phyloP scores from a whole-genome alignment of 345 rosid genomes.

The Eucalyptus rudis region DNA sequence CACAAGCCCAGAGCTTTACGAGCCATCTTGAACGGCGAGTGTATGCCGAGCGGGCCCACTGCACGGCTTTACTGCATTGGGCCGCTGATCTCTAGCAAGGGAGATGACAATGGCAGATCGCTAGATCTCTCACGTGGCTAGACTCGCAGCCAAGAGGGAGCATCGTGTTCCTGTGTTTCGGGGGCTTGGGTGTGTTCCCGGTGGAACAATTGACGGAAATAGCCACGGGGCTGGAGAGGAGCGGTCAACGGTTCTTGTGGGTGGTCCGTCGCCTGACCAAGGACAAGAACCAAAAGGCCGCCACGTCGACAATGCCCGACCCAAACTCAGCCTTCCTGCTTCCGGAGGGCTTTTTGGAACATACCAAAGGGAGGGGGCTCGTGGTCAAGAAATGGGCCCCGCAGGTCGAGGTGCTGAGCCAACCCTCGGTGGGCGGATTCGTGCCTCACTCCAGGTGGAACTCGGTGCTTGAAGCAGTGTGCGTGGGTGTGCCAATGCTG shows the following conservation, averaged over 20 bases:
- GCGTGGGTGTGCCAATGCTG: accelerated
- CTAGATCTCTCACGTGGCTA: not conserved
- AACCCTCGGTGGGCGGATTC: too few relatives aligned
- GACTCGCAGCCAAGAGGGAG: not conserved
- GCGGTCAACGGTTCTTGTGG: conserved; percentile 43
- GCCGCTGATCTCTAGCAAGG: conserved; percentile 10
- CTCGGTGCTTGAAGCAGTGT: too few relatives aligned
- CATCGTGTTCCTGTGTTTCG: conserved; percentile 41
- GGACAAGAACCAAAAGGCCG: not conserved
- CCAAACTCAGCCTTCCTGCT: not conserved
- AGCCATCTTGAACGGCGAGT: conserved; percentile 23
- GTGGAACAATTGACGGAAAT: conserved; percentile 22
- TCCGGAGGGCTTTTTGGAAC: too few relatives aligned
- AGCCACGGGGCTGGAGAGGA: conserved; percentile 33
- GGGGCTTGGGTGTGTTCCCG: conserved; percentile 41
- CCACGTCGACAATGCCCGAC: not conserved
- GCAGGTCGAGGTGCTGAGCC: too few relatives aligned
- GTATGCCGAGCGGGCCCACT: conserved; percentile 8
- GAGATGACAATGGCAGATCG: not conserved
- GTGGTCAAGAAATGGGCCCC: too few relatives aligned
- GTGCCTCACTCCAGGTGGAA: not conserved
- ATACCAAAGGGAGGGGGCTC: too few relatives aligned
- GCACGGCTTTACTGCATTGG: conserved; percentile 39
- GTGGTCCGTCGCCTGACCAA: conserved; percentile 28
- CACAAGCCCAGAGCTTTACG: conserved; percentile 20